Conservation (phyloP, 2,329 filamentous ascomycete species). For the Trichoderma simmonsii region DNA sequence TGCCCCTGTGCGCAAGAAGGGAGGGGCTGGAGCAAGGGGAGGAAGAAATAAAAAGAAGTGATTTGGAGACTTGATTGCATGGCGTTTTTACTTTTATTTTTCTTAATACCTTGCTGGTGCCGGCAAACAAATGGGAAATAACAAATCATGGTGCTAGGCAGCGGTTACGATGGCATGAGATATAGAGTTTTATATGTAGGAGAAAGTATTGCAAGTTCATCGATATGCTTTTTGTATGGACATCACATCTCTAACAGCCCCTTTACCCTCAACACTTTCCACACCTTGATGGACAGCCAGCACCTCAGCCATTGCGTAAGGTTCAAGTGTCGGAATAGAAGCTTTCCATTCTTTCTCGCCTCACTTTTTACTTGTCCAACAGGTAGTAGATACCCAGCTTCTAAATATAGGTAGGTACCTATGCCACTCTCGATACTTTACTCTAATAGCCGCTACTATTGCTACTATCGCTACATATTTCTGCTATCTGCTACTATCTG, state of each 20-base stretch:
- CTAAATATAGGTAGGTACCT: neutral
- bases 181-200: neutral
- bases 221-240: neutral
- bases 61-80: neutral
- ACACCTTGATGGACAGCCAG: neutral
- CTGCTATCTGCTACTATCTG: neutral
- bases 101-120: neutral
- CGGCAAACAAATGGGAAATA: neutral
- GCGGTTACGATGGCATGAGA: neutral
- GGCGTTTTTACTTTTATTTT: neutral
- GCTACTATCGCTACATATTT: neutral
- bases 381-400: neutral
- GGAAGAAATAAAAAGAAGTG: slow-evolving; percentile 36
- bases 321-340: neutral
- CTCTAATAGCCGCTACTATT: neutral
- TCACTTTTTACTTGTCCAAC: neutral
- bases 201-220: neutral
- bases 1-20: slow-evolving; percentile 41
- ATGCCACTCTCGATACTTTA: neutral
- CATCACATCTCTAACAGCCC: neutral
- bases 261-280: neutral
- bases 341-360: neutral
- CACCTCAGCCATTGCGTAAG: neutral
- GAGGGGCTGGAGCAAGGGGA: slow-evolving; percentile 35
- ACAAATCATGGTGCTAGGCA: neutral